Percentiles rank a stretch among this genome's conserved stretches.
These are phyloP conservation scores for Emergomyces pasteurianus DNA, from an alignment of 2,329 filamentous ascomycete species.

Conservation along the genomic window DNA sequence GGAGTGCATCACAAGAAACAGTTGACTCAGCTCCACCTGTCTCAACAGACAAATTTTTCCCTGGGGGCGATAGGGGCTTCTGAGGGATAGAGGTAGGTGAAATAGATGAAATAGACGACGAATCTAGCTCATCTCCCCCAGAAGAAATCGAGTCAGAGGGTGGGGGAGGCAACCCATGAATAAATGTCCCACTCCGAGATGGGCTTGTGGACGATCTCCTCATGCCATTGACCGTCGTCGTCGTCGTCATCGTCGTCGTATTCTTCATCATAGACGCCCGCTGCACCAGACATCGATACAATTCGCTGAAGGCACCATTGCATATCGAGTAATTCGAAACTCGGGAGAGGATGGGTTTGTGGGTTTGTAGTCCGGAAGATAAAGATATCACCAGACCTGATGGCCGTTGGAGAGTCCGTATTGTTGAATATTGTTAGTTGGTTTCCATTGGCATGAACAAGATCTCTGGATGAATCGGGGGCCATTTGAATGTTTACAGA, in stretches of 20 bases:
- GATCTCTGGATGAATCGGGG: neutral
- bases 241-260: neutral
- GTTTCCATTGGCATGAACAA: neutral
- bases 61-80: neutral
- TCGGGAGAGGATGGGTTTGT: neutral
- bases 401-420: neutral
- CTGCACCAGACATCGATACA: slow-evolving; percentile 1
- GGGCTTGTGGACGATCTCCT: neutral
- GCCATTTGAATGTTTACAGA: neutral
- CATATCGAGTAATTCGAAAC: slow-evolving; percentile 2
- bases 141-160: neutral
- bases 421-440: neutral
- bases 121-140: neutral
- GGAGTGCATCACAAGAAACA: neutral
- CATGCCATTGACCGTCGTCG: neutral
- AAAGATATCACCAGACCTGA: neutral
- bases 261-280: neutral
- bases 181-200: neutral
- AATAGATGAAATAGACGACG: neutral
- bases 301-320: neutral
- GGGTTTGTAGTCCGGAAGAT: neutral
- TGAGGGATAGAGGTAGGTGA: neutral
- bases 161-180: neutral
- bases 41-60: neutral
- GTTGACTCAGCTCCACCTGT: neutral